These are phyloP conservation scores for Pseudisothecium myosuroides DNA, from an alignment of 225 moss, liverwort and hornwort species.

Conservation along the genomic window DNA sequence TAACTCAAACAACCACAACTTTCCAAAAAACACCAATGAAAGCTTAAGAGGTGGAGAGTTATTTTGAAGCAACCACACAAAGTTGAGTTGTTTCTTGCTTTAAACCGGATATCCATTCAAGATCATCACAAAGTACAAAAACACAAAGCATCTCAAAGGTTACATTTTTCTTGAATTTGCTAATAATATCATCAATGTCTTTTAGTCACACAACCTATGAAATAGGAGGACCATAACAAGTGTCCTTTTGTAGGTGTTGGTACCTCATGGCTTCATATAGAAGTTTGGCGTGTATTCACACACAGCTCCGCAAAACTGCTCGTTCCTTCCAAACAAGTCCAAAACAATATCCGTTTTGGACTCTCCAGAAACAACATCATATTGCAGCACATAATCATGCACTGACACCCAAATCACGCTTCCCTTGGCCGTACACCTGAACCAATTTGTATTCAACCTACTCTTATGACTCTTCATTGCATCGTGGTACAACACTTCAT, in stretches of 20 bases:
- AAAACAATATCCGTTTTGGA: neutral
- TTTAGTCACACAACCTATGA: neutral
- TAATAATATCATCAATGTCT: neutral
- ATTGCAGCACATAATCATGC: neutral
- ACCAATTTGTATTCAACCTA: neutral
- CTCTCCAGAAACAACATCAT: neutral
- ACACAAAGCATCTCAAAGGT: no score
- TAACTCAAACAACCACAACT: neutral
- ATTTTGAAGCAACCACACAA: neutral
- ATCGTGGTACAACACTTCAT: neutral
- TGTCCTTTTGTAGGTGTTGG: neutral
- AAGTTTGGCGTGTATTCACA: neutral
- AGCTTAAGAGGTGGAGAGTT: rapidly evolving
- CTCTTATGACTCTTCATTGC: neutral
- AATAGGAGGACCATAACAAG: neutral
- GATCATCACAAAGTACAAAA: no score
- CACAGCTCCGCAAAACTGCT: rapidly evolving
- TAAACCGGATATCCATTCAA: rapidly evolving
- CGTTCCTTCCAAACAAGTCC: neutral
- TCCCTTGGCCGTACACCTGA: neutral
- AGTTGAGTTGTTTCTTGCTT: neutral
- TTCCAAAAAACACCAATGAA: rapidly evolving
- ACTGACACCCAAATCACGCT: neutral
- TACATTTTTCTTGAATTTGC: neutral
- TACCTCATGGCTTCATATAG: neutral